Evolutionary conservation across 495 filamentous ascomycete genomes (phyloP).

Genomic region (Tuber microsphaerosporum): DNA sequence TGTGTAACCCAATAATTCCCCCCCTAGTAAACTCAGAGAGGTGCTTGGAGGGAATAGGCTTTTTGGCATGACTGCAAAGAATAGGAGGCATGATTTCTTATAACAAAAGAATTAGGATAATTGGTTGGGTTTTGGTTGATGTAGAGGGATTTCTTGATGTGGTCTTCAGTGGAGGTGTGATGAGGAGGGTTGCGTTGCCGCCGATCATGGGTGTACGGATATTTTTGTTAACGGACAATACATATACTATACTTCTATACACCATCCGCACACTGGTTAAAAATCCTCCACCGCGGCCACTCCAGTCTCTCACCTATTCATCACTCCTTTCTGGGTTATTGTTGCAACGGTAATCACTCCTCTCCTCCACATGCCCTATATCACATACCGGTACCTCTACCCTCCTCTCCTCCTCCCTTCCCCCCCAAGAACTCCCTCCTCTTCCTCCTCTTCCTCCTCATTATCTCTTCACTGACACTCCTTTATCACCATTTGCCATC

Average conservation of each 20-base stretch:
- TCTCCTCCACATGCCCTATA: constrained; percentile 16
- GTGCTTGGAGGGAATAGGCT: too few species aligned
- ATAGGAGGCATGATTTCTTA: too few species aligned
- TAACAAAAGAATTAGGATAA: too few species aligned
- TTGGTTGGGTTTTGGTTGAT: too few species aligned
- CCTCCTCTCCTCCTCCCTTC: constrained; percentile 25
- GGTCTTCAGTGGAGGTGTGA: too few species aligned
- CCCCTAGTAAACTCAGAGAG: too few species aligned
- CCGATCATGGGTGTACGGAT: too few species aligned
- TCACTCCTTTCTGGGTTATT: constrained; percentile 10
- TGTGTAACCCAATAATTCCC: too few species aligned
- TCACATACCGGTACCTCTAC: constrained; percentile 17
- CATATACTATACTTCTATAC: background rate
- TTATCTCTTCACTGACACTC: constrained; percentile 7
- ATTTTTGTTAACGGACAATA: too few species aligned
- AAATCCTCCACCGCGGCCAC: constrained; percentile 9
- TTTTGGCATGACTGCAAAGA: too few species aligned
- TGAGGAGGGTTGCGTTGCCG: too few species aligned
- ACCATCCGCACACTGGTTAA: background rate
- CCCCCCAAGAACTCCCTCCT: constrained; percentile 5
- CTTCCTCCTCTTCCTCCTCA: background rate
- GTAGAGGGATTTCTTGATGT: too few species aligned
- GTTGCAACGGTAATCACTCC: constrained; percentile 7
- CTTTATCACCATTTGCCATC: constrained; percentile 22
- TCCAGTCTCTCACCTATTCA: constrained; percentile 13